These are phyloP conservation scores for Drechslerella stenobrocha DNA, from an alignment of 2,329 filamentous ascomycete species.

Conservation along the genomic window DNA sequence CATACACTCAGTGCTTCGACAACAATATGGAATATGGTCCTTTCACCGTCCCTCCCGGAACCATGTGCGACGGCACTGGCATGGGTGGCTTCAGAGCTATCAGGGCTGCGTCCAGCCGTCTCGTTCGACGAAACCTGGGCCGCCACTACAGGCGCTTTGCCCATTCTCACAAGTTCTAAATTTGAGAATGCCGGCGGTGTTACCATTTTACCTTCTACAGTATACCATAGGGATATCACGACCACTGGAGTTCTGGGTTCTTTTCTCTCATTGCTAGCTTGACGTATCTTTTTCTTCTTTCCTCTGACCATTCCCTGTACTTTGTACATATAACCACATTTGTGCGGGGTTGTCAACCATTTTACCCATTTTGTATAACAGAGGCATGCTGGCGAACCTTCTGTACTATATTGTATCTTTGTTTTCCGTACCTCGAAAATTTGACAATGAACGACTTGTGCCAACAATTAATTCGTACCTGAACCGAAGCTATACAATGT, in stretches of 20 bases:
- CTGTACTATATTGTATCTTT: conserved; percentile 37
- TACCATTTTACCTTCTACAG: conserved; percentile 1
- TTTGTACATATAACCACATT: conserved; percentile 1
- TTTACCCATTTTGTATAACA: conserved; percentile 14
- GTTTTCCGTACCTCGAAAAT: neutral
- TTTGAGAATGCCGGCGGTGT: neutral
- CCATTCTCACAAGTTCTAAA: conserved; percentile 39
- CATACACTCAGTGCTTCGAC: conserved; percentile 46
- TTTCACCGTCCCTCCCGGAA: conserved; percentile 42
- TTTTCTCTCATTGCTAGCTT: neutral
- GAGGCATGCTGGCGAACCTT: conserved; percentile 47
- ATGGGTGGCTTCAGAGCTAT: conserved; percentile 47
- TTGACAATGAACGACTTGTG: neutral
- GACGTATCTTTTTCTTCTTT: neutral
- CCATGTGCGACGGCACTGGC: conserved; percentile 37
- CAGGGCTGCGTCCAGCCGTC: conserved; percentile 32
- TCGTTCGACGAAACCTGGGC: conserved; percentile 27
- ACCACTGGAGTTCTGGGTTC: conserved; percentile 2
- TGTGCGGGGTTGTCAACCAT: neutral
- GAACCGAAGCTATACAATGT: too few relatives aligned
- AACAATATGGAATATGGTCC: conserved; percentile 44
- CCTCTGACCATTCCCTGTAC: conserved; percentile 10
- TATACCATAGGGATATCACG: conserved; percentile 5
- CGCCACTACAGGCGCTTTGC: conserved; percentile 38
- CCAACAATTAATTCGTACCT: too few relatives aligned